Percentiles rank a stretch among this genome's conserved stretches.
These are phyloP conservation scores for Anisodus acutangulus DNA, from an alignment of 257 asterid species.

Conservation along the genomic window DNA sequence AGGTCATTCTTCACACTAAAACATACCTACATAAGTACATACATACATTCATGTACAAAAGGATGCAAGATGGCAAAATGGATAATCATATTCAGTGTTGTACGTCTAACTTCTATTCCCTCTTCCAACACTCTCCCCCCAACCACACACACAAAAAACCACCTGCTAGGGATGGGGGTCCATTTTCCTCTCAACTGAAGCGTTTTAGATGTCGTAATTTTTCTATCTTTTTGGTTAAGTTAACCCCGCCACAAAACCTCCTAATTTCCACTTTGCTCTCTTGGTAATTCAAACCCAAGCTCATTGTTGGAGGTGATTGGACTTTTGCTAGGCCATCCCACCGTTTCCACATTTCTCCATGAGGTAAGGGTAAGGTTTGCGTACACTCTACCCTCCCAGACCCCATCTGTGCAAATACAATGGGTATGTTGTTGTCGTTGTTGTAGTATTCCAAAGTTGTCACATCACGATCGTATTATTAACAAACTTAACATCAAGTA, in stretches of 20 bases:
- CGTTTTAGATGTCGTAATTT: neutral
- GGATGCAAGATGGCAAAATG: neutral
- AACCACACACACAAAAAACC: neutral
- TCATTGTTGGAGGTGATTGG: neutral
- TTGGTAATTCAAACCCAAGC: neutral
- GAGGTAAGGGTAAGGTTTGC: no score
- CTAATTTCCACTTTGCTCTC: neutral
- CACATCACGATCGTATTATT: neutral
- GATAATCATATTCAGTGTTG: neutral
- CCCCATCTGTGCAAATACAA: no score
- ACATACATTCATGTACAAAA: neutral
- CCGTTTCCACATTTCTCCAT: neutral
- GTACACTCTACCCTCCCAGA: no score
- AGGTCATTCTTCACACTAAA: neutral
- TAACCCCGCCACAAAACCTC: neutral
- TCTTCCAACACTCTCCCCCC: neutral
- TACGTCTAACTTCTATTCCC: neutral
- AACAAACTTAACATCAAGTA: neutral
- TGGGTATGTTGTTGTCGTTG: no score
- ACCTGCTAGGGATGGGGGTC: neutral
- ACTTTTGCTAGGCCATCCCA: neutral
- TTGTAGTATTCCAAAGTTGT: neutral
- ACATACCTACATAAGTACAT: neutral
- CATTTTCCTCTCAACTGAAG: neutral
- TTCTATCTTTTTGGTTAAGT: neutral